Evolutionary conservation across 306 rosid genomes (phyloP).

Genomic region (Carpinus viminea): DNA sequence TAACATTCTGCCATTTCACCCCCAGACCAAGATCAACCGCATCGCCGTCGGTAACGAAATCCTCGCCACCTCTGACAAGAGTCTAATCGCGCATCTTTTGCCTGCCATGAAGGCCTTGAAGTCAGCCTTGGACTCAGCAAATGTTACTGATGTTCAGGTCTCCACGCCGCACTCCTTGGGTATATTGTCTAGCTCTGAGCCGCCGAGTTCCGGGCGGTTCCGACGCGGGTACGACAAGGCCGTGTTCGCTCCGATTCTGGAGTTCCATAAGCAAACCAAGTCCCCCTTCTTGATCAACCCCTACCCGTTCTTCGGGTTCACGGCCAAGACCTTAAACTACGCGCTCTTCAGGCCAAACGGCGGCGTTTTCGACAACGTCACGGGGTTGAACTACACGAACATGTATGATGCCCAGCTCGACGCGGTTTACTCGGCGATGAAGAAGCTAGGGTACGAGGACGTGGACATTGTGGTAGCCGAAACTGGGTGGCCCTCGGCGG

Average conservation of each 20-base stretch:
- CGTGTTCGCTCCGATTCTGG: constrained; percentile 66
- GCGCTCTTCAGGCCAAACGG: constrained; percentile 64
- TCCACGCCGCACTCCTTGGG: constrained; percentile 80
- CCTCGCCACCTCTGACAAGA: constrained; percentile 78
- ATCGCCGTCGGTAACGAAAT: constrained; percentile 87
- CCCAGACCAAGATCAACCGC: constrained; percentile 49
- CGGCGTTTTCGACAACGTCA: constrained; percentile 66
- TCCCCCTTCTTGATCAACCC: constrained; percentile 81
- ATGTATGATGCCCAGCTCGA: constrained; percentile 95
- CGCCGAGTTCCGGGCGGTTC: constrained; percentile 68
- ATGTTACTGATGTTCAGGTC: constrained; percentile 54
- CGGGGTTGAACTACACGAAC: constrained; percentile 68
- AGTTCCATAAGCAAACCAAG: constrained; percentile 55
- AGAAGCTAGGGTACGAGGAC: constrained; percentile 67
- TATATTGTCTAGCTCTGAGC: constrained; percentile 59
- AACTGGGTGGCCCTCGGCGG: constrained; percentile 89
- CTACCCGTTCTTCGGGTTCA: constrained; percentile 73
- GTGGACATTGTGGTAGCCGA: constrained; percentile 71
- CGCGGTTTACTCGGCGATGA: constrained; percentile 86
- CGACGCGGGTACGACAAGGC: constrained; percentile 62
- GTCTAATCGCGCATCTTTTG: constrained; percentile 61
- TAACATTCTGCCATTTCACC: constrained; percentile 62
- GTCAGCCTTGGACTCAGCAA: constrained; percentile 51
- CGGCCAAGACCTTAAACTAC: constrained; percentile 42
- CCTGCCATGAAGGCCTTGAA: constrained; percentile 73